Evolutionary conservation across 306 rosid genomes (phyloP).

Genomic region (Rosa chinensis): DNA sequence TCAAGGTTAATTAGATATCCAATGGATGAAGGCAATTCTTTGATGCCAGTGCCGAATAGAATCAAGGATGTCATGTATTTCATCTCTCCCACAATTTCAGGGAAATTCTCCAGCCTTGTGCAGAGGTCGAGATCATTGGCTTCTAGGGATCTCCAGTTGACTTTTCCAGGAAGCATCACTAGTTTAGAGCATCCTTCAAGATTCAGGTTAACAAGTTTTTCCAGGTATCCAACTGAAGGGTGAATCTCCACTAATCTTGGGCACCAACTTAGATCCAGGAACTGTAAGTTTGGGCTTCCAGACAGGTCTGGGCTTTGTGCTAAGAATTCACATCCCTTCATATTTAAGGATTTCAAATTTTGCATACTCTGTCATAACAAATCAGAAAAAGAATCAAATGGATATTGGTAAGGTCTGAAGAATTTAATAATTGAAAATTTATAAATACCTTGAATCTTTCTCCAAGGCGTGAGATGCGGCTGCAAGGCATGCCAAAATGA

Average conservation of each 20-base stretch:
- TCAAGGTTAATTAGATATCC: not conserved
- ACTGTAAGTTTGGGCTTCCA: not conserved
- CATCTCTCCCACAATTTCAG: conserved; percentile 12
- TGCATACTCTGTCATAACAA: not conserved
- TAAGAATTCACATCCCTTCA: not conserved
- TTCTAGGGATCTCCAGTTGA: not conserved
- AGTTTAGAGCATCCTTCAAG: not conserved
- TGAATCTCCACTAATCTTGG: not conserved
- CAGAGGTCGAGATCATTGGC: not conserved
- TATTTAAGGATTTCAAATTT: not conserved
- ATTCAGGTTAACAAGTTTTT: not conserved
- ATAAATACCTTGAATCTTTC: not conserved
- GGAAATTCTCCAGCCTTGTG: not conserved
- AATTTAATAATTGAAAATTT: not conserved
- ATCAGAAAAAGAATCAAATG: not conserved
- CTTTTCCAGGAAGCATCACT: not conserved
- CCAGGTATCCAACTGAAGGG: not conserved
- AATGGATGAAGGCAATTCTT: not conserved
- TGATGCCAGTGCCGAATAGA: not conserved
- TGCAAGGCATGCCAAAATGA: conserved; percentile 23
- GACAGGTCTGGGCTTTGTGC: not conserved
- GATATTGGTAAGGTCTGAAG: not conserved
- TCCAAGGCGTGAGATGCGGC: conserved; percentile 18
- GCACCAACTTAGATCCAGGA: not conserved
- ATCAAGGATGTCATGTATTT: not conserved